Base-by-base conservation (phyloP, 169 alveolate genomes). In the Perkinsus chesapeaki region DNA sequence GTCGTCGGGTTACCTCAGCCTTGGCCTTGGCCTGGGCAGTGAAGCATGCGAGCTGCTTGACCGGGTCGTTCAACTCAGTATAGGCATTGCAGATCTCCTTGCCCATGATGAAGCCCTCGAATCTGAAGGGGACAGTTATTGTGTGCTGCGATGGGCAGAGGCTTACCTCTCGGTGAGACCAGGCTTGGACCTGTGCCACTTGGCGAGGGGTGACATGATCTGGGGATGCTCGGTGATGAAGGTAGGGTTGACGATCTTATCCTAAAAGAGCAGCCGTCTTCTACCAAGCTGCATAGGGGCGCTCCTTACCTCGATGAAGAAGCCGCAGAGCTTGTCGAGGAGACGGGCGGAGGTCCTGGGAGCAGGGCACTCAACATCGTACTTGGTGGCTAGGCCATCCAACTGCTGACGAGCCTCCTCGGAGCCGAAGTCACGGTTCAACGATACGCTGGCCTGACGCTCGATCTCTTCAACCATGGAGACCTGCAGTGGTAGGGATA, bases 51-150 rank as follows among this genome's bases (percentile, higher is more conserved):
- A 98, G 96, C 96, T 99, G 99, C 91, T 96, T 96, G 94, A 97
- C 95, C n/a, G 99, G 99, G 95, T 99, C 99, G 94, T 99, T 99
- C 95, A 99, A 97, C 96, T 99, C 99, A 27, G 99, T 99, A 96
- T 99, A 99, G 34, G 99, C 99, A 95, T 99, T 99, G 95, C 98
- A 97, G 23, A 99, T 95, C 95, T 99, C 99, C 95, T 98, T 98
- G 39, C 99, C 99, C 95, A 98, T 97, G 47, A 98, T 95, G 96
- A 98, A 99, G 92, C 98, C 97, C 97, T 99, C 99, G 94, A 99
- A 99, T 92, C 82, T 60, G 82, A 3, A 34, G 37, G 23, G 12
- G 31, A 43, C 60, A 16, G 60, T 9, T 43, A n/a, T 43, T 1
- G 94, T 95, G 91, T 39, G 92, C 95, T 37, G 94, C 39, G 20